Percentiles rank a stretch among this genome's conserved stretches.
phyloP scores from a whole-genome alignment of 176 grass and related monocot species.

The Calamus simplicifolius region DNA sequence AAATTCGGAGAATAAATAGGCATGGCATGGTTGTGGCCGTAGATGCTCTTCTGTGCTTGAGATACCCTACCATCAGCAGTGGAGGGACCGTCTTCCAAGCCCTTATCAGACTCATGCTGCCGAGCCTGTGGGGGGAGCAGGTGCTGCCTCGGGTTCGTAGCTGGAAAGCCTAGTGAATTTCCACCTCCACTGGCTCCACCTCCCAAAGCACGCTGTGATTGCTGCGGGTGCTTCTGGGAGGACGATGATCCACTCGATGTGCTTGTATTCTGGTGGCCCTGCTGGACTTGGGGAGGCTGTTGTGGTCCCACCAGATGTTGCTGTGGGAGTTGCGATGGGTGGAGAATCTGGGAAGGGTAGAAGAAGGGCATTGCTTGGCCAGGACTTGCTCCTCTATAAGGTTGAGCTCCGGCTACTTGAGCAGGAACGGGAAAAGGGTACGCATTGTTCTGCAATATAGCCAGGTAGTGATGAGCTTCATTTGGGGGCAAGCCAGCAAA shows the following conservation, averaged over 20 bases:
- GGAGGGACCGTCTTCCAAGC: constrained; percentile 31
- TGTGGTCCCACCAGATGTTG: constrained; percentile 17
- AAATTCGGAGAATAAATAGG: constrained; percentile 62
- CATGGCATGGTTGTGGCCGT: constrained; percentile 47
- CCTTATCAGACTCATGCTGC: constrained; percentile 47
- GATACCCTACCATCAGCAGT: constrained; percentile 42
- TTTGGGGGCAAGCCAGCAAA: constrained; percentile 51
- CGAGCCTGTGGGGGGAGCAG: constrained; percentile 10
- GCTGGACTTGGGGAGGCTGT: constrained; percentile 9
- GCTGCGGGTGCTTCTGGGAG: constrained; percentile 57
- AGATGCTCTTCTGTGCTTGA: constrained; percentile 48
- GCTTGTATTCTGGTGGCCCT: constrained; percentile 34
- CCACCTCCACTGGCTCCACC: constrained; percentile 30
- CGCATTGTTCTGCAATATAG: constrained; percentile 63
- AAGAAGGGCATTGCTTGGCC: constrained; percentile 81
- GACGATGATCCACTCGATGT: constrained; percentile 45
- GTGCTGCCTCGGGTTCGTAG: constrained; percentile 33
- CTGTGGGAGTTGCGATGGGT: constrained; percentile 71
- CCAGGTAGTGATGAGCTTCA: constrained; percentile 84
- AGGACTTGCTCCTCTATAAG: constrained; percentile 55
- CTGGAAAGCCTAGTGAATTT: constrained; percentile 35
- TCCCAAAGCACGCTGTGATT: constrained; percentile 43
- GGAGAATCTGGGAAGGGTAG: constrained; percentile 70
- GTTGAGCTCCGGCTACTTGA: constrained; percentile 48
- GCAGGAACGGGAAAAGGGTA: constrained; percentile 70